Base-by-base conservation (phyloP, 2,329 filamentous ascomycete genomes). In the Beauveria medogensis region DNA sequence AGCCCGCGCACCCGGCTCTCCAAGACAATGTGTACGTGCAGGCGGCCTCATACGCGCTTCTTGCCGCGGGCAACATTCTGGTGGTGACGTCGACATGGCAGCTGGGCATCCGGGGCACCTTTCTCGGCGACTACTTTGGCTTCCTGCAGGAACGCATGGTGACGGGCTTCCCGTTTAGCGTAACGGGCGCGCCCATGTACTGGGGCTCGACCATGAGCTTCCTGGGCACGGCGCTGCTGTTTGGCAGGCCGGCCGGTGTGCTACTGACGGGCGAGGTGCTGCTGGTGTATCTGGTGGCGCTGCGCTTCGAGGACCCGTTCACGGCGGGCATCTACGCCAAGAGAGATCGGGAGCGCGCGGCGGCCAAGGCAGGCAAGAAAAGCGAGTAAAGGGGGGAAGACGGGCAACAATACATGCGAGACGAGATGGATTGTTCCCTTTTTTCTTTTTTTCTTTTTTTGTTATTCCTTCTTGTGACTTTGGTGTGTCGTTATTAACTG, bases 111-210 rank as follows among this genome's bases (percentile, higher is more conserved):
- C 97, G 92, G 0, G 94, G 94, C 64, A 99, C 94, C 43, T 99
- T 97, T 73, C 81, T 99, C 41, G 94, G 94, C 68, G 94, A 99
- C 79, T 99, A 99, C 81, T 99, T 97, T 72, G 94, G 94, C 67
- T 97, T 97, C 73, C 81, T 99, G 66, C 96, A 97, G 92, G 93
- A 97, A 72, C 79, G 88, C 67, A 93, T 93, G 69, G 92, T 99
- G 57, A 96, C 92, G 14, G 89, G 90, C 16, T 99, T 99, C 73
- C 94, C 94, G 2, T 99, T 99, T 82, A 97, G 90, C 75, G 82
- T 97, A 63, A 92, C 88, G 59, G 84, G 86, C 66, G 89, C 91
- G 57, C 94, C 94, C 64, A 99, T 99, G 94, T 99, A 99, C 80
- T 90, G 92, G 78, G 94, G 94, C 62, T 91, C 88, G 64, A 94